A percentile compares a stretch with the other conserved stretches of the same genome.
These are phyloP conservation scores for Hypoxylon perforatum DNA, from an alignment of 495 filamentous ascomycete genomes.

Conservation along the genomic window DNA sequence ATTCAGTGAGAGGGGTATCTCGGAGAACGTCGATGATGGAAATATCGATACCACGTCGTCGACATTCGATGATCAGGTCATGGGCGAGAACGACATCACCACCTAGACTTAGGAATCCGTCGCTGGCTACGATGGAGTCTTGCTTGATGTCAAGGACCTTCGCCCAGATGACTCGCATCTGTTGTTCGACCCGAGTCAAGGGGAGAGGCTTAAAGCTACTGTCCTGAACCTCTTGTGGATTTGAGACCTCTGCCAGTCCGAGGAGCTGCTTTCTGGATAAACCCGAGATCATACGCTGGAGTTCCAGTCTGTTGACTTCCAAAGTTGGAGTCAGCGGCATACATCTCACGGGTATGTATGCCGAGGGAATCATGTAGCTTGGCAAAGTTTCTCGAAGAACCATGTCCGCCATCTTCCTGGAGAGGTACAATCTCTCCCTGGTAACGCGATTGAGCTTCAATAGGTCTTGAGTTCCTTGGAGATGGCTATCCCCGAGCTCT, in stretches of 20 bases:
- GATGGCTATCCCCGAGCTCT: constrained; percentile 54
- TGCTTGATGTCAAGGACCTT: constrained; percentile 52
- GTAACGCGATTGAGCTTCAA: constrained; percentile 43
- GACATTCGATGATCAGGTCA: constrained; percentile 54
- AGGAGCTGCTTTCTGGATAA: constrained; percentile 54
- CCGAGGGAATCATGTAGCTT: constrained; percentile 50
- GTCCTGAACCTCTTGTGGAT: constrained; percentile 46
- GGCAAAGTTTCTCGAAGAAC: constrained; percentile 50
- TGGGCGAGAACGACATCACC: constrained; percentile 57
- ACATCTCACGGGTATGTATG: constrained; percentile 56
- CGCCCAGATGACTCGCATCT: constrained; percentile 58
- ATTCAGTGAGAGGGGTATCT: constrained; percentile 50
- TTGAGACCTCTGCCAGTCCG: constrained; percentile 46
- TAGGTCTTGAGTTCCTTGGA: constrained; percentile 49
- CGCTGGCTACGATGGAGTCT: constrained; percentile 50
- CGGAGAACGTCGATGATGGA: constrained; percentile 53
- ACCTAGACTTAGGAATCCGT: constrained; percentile 58
- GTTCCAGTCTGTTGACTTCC: constrained; percentile 53
- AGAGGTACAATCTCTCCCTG: constrained; percentile 51
- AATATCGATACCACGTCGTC: constrained; percentile 48
- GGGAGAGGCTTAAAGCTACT: constrained; percentile 54
- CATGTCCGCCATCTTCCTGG: constrained; percentile 52
- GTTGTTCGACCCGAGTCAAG: constrained; percentile 54
- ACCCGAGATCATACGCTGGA: constrained; percentile 54
- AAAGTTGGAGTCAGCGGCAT: constrained; percentile 57